A percentile compares a stretch with the other conserved stretches of the same genome.
Conservation (phyloP, 805 yeast genomes). For the Hanseniaspora meyeri region DNA sequence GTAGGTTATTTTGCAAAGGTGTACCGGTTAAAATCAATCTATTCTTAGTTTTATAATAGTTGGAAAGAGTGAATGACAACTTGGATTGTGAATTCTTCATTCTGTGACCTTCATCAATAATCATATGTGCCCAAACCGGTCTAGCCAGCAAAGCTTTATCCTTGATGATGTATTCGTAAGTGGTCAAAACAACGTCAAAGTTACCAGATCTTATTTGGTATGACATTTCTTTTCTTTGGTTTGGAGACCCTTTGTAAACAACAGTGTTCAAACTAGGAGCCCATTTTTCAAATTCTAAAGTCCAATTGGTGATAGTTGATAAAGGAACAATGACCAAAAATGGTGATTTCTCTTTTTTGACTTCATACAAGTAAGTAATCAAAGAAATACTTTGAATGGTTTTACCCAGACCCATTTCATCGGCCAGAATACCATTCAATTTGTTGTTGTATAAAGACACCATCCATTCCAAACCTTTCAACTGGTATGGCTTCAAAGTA, state of each 20-base stretch:
- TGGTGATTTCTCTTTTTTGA: slow-evolving; percentile 53
- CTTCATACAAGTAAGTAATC: slow-evolving; percentile 56
- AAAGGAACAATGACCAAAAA: slow-evolving; percentile 72
- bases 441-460: slow-evolving; percentile 89
- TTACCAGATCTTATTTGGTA: slow-evolving; percentile 53
- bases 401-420: slow-evolving; percentile 98
- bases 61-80: slow-evolving; percentile 56
- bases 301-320: slow-evolving; percentile 79
- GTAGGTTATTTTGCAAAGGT: slow-evolving; percentile 72
- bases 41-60: slow-evolving; percentile 60
- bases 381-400: slow-evolving; percentile 77
- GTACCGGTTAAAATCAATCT: slow-evolving; percentile 79
- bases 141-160: slow-evolving; percentile 60
- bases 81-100: slow-evolving; percentile 73
- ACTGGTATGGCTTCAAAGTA: slow-evolving; percentile 65
- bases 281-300: slow-evolving; percentile 76
- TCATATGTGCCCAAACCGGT: slow-evolving; percentile 73
- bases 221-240: slow-evolving; percentile 54
- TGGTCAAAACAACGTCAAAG: slow-evolving; percentile 65
- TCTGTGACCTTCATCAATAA: slow-evolving; percentile 83
- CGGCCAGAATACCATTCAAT: slow-evolving; percentile 93
- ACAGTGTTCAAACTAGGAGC: slow-evolving; percentile 66
- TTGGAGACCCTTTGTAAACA: slow-evolving; percentile 67
- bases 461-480: slow-evolving; percentile 98
- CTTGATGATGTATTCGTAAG: slow-evolving; percentile 69